A percentile compares a stretch with the other conserved stretches of the same genome.
phyloP scores from a whole-genome alignment of 371 early-diverging fungal species.

The Rhizopus stolonifer region DNA sequence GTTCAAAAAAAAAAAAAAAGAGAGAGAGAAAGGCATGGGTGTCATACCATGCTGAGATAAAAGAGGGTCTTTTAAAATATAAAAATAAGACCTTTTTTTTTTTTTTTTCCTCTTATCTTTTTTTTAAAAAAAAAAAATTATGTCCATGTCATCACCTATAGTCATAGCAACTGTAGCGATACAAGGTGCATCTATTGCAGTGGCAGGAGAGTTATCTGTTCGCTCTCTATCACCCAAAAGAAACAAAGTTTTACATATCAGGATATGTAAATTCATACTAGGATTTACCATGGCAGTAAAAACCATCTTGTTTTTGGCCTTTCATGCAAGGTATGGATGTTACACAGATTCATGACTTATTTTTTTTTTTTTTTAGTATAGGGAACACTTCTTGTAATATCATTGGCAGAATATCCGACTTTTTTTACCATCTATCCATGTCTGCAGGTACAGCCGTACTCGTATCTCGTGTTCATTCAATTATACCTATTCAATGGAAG shows the following conservation, averaged over 20 bases:
- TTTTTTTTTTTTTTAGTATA: slow-evolving; percentile 4
- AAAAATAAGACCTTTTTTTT: not conserved
- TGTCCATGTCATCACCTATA: slow-evolving; percentile 17
- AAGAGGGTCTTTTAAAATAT: too few relatives aligned
- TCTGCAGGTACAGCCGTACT: slow-evolving; percentile 36
- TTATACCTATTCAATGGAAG: slow-evolving; percentile 27
- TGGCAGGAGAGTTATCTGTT: slow-evolving; percentile 19
- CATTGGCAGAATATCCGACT: slow-evolving; percentile 26
- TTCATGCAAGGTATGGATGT: slow-evolving; percentile 13
- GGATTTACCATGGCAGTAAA: slow-evolving; percentile 24
- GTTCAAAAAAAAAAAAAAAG: not conserved
- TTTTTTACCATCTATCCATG: slow-evolving; percentile 41
- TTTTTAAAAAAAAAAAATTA: not conserved
- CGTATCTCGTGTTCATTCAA: slow-evolving; percentile 28
- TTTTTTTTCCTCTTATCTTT: not conserved
- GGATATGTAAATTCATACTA: slow-evolving; percentile 19
- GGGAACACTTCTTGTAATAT: slow-evolving; percentile 17
- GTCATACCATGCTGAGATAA: not conserved
- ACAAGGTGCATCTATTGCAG: slow-evolving; percentile 22
- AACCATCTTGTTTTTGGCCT: slow-evolving; percentile 18
- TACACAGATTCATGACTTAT: not conserved
- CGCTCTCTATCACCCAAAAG: slow-evolving; percentile 15
- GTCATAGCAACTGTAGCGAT: slow-evolving; percentile 23
- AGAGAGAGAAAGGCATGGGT: not conserved
- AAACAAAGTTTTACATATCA: slow-evolving; percentile 13